A percentile compares a stretch with the other conserved stretches of the same genome.
These are phyloP conservation scores for Aspergillus novofumigatus DNA, from an alignment of 2,329 filamentous ascomycete genomes.

Conservation along the genomic window DNA sequence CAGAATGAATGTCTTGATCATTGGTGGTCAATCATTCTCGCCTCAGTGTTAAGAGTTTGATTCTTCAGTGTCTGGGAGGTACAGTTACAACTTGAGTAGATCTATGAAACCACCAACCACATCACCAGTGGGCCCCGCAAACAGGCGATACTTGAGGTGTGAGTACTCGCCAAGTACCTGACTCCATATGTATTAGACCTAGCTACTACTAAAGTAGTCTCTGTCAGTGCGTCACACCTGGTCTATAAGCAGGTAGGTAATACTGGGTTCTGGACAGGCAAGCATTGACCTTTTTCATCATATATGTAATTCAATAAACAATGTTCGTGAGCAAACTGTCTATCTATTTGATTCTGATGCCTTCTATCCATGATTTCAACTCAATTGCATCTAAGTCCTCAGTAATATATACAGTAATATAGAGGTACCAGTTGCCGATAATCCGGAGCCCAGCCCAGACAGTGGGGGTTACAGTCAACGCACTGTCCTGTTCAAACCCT, in stretches of 20 bases:
- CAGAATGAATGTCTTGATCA: not conserved
- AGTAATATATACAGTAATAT: too few species aligned
- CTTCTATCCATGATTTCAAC: too few species aligned
- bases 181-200: too few species aligned
- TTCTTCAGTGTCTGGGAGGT: not conserved
- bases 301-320: too few species aligned
- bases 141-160: not conserved
- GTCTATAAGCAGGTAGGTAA: too few species aligned
- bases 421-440: not conserved
- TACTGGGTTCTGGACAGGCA: too few species aligned
- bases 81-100: not conserved
- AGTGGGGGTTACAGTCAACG: not conserved
- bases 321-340: too few species aligned
- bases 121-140: not conserved
- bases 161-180: not conserved
- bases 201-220: too few species aligned
- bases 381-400: too few species aligned
- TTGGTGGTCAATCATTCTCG: not conserved
- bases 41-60: not conserved
- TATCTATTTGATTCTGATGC: too few species aligned
- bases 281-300: too few species aligned
- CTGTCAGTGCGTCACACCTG: too few species aligned
- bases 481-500: not conserved
- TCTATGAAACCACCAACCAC: not conserved
- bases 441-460: not conserved